phyloP scores from a whole-genome alignment of 768 basidiomycete genomes.

The Tremella mesenterica region DNA sequence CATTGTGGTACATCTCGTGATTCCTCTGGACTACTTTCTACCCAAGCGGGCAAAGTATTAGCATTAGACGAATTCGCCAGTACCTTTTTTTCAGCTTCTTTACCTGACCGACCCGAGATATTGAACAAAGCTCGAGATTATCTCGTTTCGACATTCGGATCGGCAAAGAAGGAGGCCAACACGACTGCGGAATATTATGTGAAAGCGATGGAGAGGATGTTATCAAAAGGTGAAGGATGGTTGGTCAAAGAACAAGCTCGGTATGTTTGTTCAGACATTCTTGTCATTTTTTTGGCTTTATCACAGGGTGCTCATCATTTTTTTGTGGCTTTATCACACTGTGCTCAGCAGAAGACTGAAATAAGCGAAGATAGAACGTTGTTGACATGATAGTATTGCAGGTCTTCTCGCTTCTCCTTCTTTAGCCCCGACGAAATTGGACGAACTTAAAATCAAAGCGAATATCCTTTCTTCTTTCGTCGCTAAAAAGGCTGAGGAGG shows the following conservation, averaged over 20 bases:
- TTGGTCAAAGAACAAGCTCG: constrained; percentile 75
- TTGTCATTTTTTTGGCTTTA: no score
- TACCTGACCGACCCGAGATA: constrained; percentile 55
- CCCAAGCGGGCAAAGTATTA: constrained; percentile 65
- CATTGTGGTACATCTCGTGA: constrained; percentile 72
- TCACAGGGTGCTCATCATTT: no score
- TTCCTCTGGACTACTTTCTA: constrained; percentile 69
- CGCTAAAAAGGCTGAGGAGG: constrained; percentile 27
- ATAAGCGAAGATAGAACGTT: no score
- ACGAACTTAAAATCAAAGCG: constrained; percentile 85
- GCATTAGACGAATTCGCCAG: constrained; percentile 69
- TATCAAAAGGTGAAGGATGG: constrained; percentile 62
- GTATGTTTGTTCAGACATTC: constrained; percentile 46
- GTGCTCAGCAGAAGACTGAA: no score
- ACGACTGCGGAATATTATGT: constrained; percentile 62
- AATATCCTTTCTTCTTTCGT: constrained; percentile 55
- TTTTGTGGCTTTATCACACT: no score
- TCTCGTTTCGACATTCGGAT: constrained; percentile 44
- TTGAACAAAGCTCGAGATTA: constrained; percentile 55
- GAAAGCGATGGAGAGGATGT: constrained; percentile 80
- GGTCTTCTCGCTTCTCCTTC: constrained; percentile 69
- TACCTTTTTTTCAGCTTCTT: constrained; percentile 60
- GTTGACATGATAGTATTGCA: constrained; percentile 51
- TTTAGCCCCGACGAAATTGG: constrained; percentile 69
- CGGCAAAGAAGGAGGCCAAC: constrained; percentile 32